A percentile compares a stretch with the other conserved stretches of the same genome.
These are phyloP conservation scores for Globisporangium echinulatum DNA, from an alignment of 352 stramenopile species.

Conservation along the genomic window DNA sequence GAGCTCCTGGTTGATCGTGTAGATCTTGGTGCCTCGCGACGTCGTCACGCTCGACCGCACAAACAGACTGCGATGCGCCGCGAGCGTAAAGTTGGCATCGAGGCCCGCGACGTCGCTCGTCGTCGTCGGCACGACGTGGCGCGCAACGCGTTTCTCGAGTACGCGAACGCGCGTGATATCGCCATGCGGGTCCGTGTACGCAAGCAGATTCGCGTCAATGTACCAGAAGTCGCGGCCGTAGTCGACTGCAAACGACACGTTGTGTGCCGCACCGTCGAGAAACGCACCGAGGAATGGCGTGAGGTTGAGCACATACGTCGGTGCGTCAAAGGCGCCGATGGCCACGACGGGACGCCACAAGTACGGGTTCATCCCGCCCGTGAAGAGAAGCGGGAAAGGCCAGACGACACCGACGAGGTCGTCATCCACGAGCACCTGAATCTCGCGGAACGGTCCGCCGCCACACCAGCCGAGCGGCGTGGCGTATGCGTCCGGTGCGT, in stretches of 20 bases:
- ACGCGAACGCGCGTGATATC: constrained; percentile 30
- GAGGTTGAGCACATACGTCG: constrained; percentile 66
- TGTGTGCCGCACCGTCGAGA: constrained; percentile 36
- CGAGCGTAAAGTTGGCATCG: constrained; percentile 44
- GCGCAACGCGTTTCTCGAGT: constrained; percentile 25
- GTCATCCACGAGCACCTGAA: constrained; percentile 63
- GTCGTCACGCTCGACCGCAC: constrained; percentile 50
- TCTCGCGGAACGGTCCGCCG: constrained; percentile 53
- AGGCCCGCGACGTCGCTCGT: constrained; percentile 14
- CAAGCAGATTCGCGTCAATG: constrained; percentile 56
- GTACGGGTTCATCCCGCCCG: constrained; percentile 65
- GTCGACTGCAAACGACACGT: constrained; percentile 54
- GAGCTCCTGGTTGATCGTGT: constrained; percentile 42
- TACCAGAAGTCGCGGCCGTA: constrained; percentile 66
- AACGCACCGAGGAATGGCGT: constrained; percentile 67
- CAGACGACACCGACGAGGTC: constrained; percentile 57
- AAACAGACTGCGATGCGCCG: constrained; percentile 28
- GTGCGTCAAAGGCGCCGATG: constrained; percentile 66
- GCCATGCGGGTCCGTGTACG: constrained; percentile 39
- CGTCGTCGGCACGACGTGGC: constrained; percentile 18
- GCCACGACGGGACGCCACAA: constrained; percentile 70
- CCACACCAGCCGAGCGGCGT: constrained; percentile 23
- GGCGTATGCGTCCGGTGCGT: constrained; percentile 36
- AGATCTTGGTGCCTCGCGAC: constrained; percentile 45
- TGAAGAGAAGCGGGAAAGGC: constrained; percentile 77